These are phyloP conservation scores for Fusarium brevicatenulatum DNA, from an alignment of 2,329 filamentous ascomycete genomes.

Conservation along the genomic window DNA sequence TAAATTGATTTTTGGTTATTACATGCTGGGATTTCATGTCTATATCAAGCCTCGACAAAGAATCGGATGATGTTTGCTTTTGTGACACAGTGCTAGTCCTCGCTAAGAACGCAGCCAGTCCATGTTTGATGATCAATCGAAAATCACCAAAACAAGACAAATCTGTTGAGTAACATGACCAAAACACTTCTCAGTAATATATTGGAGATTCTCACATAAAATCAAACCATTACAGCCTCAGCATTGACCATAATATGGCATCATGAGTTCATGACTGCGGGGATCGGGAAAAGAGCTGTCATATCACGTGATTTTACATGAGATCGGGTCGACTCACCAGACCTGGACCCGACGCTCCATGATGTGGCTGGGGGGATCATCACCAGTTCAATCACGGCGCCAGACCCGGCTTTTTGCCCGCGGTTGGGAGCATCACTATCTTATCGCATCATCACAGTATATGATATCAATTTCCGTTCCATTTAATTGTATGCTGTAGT, in stretches of 20 bases:
- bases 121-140: not conserved
- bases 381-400: constrained; percentile 29
- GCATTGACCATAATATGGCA: constrained; percentile 15
- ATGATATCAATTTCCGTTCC: not conserved
- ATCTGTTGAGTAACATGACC: fast-evolving
- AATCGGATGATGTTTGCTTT: constrained; percentile 35
- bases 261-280: constrained; percentile 47
- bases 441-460: not conserved
- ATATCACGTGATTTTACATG: constrained; percentile 43
- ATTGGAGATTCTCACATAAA: not conserved
- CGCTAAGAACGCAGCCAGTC: constrained; percentile 14
- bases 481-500: constrained; percentile 30
- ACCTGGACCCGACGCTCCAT: constrained; percentile 36
- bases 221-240: not conserved
- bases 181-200: not conserved
- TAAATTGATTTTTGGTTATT: fast-evolving
- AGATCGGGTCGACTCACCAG: constrained; percentile 12
- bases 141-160: not conserved
- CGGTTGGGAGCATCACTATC: constrained; percentile 31
- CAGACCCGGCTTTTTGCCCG: constrained; percentile 38
- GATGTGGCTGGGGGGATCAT: constrained; percentile 41
- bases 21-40: not conserved
- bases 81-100: constrained; percentile 32
- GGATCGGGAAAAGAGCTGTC: constrained; percentile 16
- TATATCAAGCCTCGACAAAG: not conserved